Evolutionary conservation across 1,284 basidiomycete species (phyloP).

Genomic region (Rhodotorula sp.): DNA sequence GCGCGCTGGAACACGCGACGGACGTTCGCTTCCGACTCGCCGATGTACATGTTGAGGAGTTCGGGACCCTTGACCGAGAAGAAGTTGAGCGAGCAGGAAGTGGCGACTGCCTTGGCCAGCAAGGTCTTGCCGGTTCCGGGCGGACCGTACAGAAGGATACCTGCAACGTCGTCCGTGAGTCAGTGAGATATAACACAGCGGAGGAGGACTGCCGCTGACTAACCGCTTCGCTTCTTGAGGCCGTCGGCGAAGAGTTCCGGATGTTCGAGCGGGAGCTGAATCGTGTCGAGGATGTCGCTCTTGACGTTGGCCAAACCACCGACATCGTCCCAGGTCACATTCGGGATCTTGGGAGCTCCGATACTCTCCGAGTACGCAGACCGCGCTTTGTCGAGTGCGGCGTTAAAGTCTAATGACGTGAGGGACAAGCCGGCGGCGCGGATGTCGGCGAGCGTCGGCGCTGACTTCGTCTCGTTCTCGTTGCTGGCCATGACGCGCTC

Average conservation of each 20-base stretch:
- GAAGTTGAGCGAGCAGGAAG: slow-evolving; percentile 54
- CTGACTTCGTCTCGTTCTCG: background rate
- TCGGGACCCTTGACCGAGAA: slow-evolving; percentile 55
- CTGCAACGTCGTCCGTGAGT: slow-evolving; percentile 50
- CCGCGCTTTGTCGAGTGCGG: slow-evolving; percentile 72
- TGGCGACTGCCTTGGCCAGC: slow-evolving; percentile 54
- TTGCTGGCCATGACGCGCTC: slow-evolving; percentile 54
- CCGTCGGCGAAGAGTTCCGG: slow-evolving; percentile 92
- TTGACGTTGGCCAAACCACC: slow-evolving; percentile 89
- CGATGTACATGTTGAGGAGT: slow-evolving; percentile 55
- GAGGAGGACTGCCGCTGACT: slow-evolving; percentile 30
- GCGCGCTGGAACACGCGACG: slow-evolving; percentile 53
- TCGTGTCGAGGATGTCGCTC: slow-evolving; percentile 91
- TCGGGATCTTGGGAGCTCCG: slow-evolving; percentile 94
- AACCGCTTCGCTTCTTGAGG: slow-evolving; percentile 92
- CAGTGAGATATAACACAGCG: too few species aligned
- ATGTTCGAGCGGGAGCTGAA: slow-evolving; percentile 89
- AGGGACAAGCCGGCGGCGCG: slow-evolving; percentile 38
- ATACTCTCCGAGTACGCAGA: slow-evolving; percentile 85
- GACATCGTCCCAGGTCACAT: slow-evolving; percentile 96
- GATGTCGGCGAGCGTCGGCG: slow-evolving; percentile 9
- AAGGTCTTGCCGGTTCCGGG: slow-evolving; percentile 54
- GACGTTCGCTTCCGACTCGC: slow-evolving; percentile 54
- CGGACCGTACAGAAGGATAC: slow-evolving; percentile 55
- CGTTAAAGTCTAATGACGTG: slow-evolving; percentile 37